Evolutionary conservation across 805 yeast genomes (phyloP).

Genomic region (Myxozyma sirexii): DNA sequence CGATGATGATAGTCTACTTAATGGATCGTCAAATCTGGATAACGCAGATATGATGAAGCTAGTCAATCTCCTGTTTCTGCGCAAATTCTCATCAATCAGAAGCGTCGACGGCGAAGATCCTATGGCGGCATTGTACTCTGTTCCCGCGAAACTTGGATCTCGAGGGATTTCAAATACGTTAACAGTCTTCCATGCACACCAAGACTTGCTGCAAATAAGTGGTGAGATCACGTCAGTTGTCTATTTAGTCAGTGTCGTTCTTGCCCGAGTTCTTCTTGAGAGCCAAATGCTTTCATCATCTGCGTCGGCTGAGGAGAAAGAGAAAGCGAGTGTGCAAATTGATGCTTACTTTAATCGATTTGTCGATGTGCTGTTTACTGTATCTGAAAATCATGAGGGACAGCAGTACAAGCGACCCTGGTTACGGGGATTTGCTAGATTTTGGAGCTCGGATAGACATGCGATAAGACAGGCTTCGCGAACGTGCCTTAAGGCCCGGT

Average conservation of each 20-base stretch:
- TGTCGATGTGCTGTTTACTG: conserved; percentile 18
- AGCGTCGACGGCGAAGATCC: conserved; percentile 1
- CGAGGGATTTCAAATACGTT: conserved; percentile 30
- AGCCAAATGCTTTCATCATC: conserved; percentile 9
- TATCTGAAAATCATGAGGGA: conserved; percentile 15
- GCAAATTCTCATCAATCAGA: conserved; percentile 15
- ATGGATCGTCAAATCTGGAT: neutral
- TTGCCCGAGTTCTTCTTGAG: conserved; percentile 18
- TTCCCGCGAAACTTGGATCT: conserved; percentile 33
- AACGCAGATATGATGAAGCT: conserved; percentile 4
- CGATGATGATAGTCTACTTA: neutral
- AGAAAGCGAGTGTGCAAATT: neutral
- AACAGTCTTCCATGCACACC: conserved; percentile 31
- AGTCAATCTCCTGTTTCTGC: conserved; percentile 24
- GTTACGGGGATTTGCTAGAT: conserved; percentile 33
- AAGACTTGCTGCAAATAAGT: conserved; percentile 24
- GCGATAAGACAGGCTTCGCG: conserved; percentile 20
- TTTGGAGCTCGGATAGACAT: conserved; percentile 21
- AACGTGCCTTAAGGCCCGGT: conserved; percentile 19
- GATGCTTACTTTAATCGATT: conserved; percentile 9
- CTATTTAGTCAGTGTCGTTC: conserved; percentile 12
- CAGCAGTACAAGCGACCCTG: conserved; percentile 26
- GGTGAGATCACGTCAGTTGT: conserved; percentile 33
- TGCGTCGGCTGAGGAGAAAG: neutral
- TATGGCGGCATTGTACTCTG: conserved; percentile 4